Conservation (phyloP, 352 stramenopile genomes). For the Lagenidium giganteum region DNA sequence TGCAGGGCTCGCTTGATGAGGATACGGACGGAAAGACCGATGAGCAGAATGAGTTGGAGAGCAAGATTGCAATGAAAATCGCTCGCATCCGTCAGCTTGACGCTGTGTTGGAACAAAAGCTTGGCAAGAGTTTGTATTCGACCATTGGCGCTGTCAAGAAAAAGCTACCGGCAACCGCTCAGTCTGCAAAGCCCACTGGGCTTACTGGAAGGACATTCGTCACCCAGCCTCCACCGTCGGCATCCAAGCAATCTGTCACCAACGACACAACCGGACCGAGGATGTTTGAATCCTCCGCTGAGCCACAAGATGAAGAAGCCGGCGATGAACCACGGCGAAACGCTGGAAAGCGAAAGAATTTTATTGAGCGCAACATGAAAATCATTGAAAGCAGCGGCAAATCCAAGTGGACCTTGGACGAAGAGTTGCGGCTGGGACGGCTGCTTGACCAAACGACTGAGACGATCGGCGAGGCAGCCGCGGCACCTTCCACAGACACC, state of each 20-base stretch:
- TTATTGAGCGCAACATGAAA: constrained; percentile 54
- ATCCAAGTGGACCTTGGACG: constrained; percentile 46
- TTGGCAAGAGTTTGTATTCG: constrained; percentile 54
- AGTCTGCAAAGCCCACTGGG: too few relatives aligned
- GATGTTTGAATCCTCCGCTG: background rate
- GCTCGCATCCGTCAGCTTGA: constrained; percentile 59
- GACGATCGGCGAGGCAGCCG: background rate
- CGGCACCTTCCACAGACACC: background rate
- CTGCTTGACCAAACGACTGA: constrained; percentile 19
- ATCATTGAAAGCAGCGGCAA: constrained; percentile 71
- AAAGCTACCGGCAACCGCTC: constrained; percentile 2
- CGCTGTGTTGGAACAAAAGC: constrained; percentile 49
- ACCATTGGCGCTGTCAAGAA: constrained; percentile 14
- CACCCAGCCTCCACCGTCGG: background rate
- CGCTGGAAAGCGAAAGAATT: constrained; percentile 24
- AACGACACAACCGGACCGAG: background rate
- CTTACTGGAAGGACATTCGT: too few relatives aligned
- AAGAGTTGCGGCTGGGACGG: constrained; percentile 34
- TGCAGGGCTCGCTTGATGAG: constrained; percentile 42
- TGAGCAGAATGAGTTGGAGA: constrained; percentile 21
- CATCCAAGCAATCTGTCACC: background rate
- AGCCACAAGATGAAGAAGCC: constrained; percentile 1
- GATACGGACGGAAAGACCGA: constrained; percentile 18
- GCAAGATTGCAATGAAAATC: constrained; percentile 75
- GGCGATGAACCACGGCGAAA: constrained; percentile 12